Evolutionary conservation across 2,329 filamentous ascomycete genomes (phyloP), one percentile per base, ranked within the genome.

Genomic region (Bisporella sp.): DNA sequence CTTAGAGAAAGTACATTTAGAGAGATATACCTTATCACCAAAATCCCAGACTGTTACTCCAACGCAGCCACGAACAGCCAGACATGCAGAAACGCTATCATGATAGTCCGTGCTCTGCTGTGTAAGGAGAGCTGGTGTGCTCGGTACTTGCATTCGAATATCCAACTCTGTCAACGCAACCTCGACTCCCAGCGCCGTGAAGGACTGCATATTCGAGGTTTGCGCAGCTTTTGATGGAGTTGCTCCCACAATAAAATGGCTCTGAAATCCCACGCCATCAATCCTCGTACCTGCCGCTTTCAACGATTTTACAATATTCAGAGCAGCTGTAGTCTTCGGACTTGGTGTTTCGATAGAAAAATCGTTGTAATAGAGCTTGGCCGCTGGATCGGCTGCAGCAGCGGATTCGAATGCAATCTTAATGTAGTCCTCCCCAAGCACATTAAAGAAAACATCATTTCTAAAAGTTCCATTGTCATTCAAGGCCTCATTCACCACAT

Each of bases 401-500:
- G 62, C 62, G 9, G 59, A 55, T 28, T 59, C 57, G 42, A 64
- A 64, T 1, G 62, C 60, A 41, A 64, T 63, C 0, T 56, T 28
- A 75, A 77, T 11, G 73, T 75, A 52, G 70, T 68, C 69, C 79
- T 83, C 5, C 75, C 77, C 48, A 77, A 70, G 41, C 41, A 70
- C 73, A 39, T 72, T 66, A 64, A 75, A 75, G 66, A 79, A 84
- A 54, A 84, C 70, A 51, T 67, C 72, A 46, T 68, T 56, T 50
- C 79, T 70, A 65, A 71, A 79, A 8, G 69, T 73, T 12, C 78
- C 79, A 57, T 78, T 73, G 28, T 84, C 81, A 50, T 76, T 73
- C 47, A 82, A 72, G 7, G 75, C 77, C 68, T 86, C 81, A 62
- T 85, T 86, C 21, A 84, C 76, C 0, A 86, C 82, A 53, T 85